phyloP scores from a whole-genome alignment of 257 asterid genomes.

The Agastache rugosa region DNA sequence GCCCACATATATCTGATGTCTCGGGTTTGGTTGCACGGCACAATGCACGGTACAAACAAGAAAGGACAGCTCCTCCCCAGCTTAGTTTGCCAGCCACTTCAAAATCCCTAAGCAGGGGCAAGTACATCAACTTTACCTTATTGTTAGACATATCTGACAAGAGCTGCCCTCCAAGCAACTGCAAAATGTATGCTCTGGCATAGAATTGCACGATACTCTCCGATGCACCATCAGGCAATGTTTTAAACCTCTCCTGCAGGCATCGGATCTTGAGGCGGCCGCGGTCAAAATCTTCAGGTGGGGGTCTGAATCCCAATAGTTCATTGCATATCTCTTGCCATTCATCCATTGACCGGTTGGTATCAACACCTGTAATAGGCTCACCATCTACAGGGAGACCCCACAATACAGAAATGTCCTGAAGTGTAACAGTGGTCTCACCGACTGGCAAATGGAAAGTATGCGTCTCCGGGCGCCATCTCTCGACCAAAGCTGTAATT shows the following conservation, averaged over 20 bases:
- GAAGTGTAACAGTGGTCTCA: conserved; percentile 75
- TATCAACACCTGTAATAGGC: conserved; percentile 76
- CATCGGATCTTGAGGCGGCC: conserved; percentile 77
- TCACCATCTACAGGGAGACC: conserved; percentile 81
- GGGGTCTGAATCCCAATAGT: conserved; percentile 73
- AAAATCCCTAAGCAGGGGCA: conserved; percentile 78
- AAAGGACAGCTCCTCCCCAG: conserved; percentile 83
- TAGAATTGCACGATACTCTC: conserved; percentile 58
- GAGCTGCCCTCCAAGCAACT: conserved; percentile 75
- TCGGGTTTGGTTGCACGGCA: conserved; percentile 79
- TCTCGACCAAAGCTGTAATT: conserved; percentile 76
- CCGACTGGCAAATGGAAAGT: conserved; percentile 83
- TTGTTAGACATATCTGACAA: conserved; percentile 82
- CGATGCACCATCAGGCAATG: conserved; percentile 64
- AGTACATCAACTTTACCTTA: conserved; percentile 84
- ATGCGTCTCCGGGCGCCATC: conserved; percentile 90
- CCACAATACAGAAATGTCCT: conserved; percentile 75
- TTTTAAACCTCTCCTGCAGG: conserved; percentile 67
- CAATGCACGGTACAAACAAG: conserved; percentile 75
- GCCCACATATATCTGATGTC: conserved; percentile 85
- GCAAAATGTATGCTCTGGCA: conserved; percentile 80
- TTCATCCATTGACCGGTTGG: conserved; percentile 74
- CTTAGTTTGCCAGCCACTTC: conserved; percentile 67
- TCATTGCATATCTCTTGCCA: conserved; percentile 78
- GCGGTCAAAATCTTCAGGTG: conserved; percentile 69